These are phyloP conservation scores for Ceratobasidium sp. DNA, from an alignment of 1,284 basidiomycete species.

Conservation along the genomic window DNA sequence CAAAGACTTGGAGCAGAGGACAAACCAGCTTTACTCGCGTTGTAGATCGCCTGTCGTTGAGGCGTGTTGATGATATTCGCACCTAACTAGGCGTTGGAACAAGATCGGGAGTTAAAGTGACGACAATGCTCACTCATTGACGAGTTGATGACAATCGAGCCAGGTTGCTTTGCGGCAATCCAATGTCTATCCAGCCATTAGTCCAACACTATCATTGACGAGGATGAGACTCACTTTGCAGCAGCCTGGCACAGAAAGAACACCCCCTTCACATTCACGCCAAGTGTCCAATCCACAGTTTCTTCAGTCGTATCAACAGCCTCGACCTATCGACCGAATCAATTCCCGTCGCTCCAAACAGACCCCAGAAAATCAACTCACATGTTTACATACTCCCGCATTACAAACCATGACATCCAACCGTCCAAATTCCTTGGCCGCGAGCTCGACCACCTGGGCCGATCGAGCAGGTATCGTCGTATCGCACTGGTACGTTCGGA, in stretches of 20 bases:
- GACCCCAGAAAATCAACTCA: neutral
- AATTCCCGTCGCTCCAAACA: neutral
- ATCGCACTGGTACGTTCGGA: conserved; percentile 48
- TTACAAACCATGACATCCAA: conserved; percentile 43
- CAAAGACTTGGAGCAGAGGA: conserved; percentile 53
- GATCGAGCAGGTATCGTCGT: conserved; percentile 45
- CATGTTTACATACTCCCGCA: conserved; percentile 31
- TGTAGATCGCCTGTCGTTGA: conserved; percentile 30
- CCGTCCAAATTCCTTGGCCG: conserved; percentile 47
- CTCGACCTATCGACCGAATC: conserved; percentile 6
- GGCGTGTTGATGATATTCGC: conserved; percentile 31
- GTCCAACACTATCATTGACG: neutral
- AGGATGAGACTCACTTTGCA: conserved; percentile 17
- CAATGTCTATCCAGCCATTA: conserved; percentile 13
- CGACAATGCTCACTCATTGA: conserved; percentile 52
- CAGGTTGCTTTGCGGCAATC: conserved; percentile 30
- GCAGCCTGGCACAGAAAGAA: conserved; percentile 32
- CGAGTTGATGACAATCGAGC: conserved; percentile 56
- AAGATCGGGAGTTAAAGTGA: conserved; percentile 44
- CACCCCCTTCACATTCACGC: conserved; percentile 34
- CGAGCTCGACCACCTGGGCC: conserved; percentile 47
- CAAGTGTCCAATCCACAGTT: conserved; percentile 29
- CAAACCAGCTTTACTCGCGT: conserved; percentile 32
- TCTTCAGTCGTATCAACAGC: conserved; percentile 27
- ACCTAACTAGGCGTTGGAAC: neutral